These are phyloP conservation scores for Aureoboletus auriporus DNA, from an alignment of 768 basidiomycete genomes.

Conservation along the genomic window DNA sequence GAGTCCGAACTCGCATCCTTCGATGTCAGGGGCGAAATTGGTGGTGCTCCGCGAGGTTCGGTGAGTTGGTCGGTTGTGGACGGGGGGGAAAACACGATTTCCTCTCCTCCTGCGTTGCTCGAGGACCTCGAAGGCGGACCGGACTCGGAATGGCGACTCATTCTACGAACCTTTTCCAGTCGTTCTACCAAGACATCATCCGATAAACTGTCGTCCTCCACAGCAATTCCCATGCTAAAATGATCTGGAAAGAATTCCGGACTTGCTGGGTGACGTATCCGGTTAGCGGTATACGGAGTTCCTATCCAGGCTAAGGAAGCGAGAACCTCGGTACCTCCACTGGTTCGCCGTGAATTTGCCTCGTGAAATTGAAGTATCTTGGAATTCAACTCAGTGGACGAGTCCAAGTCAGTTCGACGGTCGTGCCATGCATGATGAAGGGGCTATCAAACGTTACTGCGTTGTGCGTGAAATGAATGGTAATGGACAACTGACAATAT, in stretches of 20 bases:
- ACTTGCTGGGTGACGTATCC: not conserved
- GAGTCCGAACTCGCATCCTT: slow-evolving; percentile 6
- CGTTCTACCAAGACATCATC: slow-evolving; percentile 48
- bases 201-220: slow-evolving; percentile 46
- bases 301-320: slow-evolving; percentile 35
- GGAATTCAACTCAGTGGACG: not conserved
- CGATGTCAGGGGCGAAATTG: not conserved
- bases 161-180: slow-evolving; percentile 42
- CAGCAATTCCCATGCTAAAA: slow-evolving; percentile 39
- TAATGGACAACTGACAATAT: slow-evolving; percentile 20
- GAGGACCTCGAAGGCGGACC: not conserved
- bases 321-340: slow-evolving; percentile 23
- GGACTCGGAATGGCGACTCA: slow-evolving; percentile 1
- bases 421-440: slow-evolving; percentile 29
- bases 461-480: not conserved
- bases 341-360: slow-evolving; percentile 4
- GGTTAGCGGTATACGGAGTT: slow-evolving; percentile 1
- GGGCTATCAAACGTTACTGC: slow-evolving; percentile 20
- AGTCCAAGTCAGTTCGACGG: slow-evolving; percentile 18
- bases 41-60: not conserved
- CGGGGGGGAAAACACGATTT: not conserved
- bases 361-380: not conserved
- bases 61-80: not conserved
- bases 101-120: not conserved
- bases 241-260: slow-evolving; percentile 1